These are phyloP conservation scores for Aspergillus costaricaensis DNA, from an alignment of 2,329 filamentous ascomycete genomes.

Conservation along the genomic window DNA sequence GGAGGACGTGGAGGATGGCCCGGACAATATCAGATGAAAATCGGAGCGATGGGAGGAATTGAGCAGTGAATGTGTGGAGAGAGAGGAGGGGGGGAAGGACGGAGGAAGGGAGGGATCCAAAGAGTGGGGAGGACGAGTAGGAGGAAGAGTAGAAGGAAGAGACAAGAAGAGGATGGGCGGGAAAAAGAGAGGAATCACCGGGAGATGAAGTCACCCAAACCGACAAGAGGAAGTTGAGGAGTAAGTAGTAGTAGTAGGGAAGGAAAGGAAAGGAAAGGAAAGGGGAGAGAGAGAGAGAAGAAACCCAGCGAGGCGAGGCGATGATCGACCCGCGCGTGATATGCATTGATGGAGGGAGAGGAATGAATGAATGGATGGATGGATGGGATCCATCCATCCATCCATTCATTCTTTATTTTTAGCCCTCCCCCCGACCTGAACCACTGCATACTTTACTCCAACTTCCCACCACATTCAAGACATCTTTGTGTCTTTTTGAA, in stretches of 20 bases:
- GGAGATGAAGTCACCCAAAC: no score
- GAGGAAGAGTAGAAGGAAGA: neutral
- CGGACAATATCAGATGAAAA: neutral
- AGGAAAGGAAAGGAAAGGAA: neutral
- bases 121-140: neutral
- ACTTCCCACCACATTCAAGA: neutral
- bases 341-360: neutral
- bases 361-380: neutral
- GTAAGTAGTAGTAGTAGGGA: no score
- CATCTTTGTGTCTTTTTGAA: no score
- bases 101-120: neutral
- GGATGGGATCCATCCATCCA: neutral
- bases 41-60: constrained; percentile 1
- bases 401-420: constrained; percentile 18
- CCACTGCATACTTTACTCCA: constrained; percentile 9
- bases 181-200: no score
- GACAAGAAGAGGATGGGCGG: neutral
- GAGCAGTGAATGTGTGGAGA: constrained; percentile 14
- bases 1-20: neutral
- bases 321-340: constrained; percentile 4
- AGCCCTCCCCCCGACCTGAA: constrained; percentile 17
- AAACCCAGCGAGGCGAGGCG: neutral
- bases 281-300: neutral
- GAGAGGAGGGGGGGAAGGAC: neutral
- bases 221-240: no score